Conservation (phyloP, 768 basidiomycete genomes). For the Lactarius evosmus region DNA sequence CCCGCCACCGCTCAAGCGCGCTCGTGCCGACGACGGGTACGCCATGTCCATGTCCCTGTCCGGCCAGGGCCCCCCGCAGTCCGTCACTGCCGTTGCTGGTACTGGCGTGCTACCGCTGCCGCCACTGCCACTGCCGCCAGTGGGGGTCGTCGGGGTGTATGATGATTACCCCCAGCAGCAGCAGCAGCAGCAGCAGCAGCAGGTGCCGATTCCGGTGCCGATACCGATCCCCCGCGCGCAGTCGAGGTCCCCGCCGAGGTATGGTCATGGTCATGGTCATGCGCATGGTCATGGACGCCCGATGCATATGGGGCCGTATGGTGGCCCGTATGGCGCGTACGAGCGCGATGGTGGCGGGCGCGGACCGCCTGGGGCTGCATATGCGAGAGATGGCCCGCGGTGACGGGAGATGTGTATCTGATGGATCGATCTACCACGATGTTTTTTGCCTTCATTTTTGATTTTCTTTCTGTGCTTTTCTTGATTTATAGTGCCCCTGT, state of each 20-base stretch:
- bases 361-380: conserved; percentile 10
- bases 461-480: not conserved
- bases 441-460: too few species aligned
- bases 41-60: conserved; percentile 1
- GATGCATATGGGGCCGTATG: conserved; percentile 8
- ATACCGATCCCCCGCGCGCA: conserved; percentile 16
- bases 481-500: not conserved
- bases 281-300: conserved; percentile 5
- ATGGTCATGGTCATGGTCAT: not conserved
- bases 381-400: conserved; percentile 7
- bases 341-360: conserved; percentile 13
- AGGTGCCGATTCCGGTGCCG: conserved; percentile 6
- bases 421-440: not conserved
- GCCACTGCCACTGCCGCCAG: not conserved
- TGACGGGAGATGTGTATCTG: not conserved
- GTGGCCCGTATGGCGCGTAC: conserved; percentile 7
- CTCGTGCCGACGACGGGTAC: conserved; percentile 23
- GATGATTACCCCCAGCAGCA: not conserved
- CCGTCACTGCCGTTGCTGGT: not conserved
- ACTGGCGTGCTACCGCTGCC: not conserved
- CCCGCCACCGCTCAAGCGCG: conserved; percentile 23
- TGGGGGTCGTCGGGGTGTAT: not conserved
- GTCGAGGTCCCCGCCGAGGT: not conserved
- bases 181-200: not conserved
- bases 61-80: not conserved